Conservation (phyloP, 2,329 filamentous ascomycete species). For the Pseudocercospora crystallina region DNA sequence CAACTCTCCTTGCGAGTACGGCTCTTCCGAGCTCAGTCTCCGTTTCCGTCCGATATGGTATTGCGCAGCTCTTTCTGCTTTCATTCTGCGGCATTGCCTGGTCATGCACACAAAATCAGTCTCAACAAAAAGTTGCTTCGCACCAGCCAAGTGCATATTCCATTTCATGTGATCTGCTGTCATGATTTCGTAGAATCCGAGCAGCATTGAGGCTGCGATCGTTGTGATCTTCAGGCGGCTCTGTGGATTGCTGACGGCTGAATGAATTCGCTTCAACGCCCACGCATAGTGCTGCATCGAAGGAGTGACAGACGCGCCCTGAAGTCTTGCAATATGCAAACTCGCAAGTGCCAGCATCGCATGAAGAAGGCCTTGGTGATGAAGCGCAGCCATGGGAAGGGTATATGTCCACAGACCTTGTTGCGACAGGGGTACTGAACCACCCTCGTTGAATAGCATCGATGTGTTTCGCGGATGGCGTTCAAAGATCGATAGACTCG, state of each 20-base stretch:
- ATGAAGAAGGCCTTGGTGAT: constrained; percentile 83
- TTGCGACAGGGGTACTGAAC: constrained; percentile 61
- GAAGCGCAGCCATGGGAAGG: constrained; percentile 78
- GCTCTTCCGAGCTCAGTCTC: constrained; percentile 16
- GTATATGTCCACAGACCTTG: constrained; percentile 68
- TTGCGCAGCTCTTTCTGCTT: constrained; percentile 49
- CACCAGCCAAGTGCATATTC: constrained; percentile 87
- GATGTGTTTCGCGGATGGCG: constrained; percentile 73
- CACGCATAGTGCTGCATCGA: constrained; percentile 92
- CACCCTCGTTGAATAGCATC: constrained; percentile 60
- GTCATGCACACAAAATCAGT: constrained; percentile 76
- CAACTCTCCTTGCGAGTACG: constrained; percentile 26
- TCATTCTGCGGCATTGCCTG: constrained; percentile 66
- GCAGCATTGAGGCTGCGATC: constrained; percentile 79
- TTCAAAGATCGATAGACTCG: constrained; percentile 84
- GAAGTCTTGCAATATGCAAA: constrained; percentile 82
- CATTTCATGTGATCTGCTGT: constrained; percentile 92
- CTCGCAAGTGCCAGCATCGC: constrained; percentile 85
- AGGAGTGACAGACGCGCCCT: constrained; percentile 70
- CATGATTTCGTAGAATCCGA: constrained; percentile 94
- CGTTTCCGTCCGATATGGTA: constrained; percentile 24
- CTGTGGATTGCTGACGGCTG: constrained; percentile 67
- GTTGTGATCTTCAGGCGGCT: constrained; percentile 75
- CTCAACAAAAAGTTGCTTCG: constrained; percentile 77
- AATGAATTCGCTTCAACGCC: constrained; percentile 74